Percentiles rank a stretch among this genome's conserved stretches.
phyloP scores from a whole-genome alignment of 2,329 filamentous ascomycete genomes.

The Ustulina deusta region DNA sequence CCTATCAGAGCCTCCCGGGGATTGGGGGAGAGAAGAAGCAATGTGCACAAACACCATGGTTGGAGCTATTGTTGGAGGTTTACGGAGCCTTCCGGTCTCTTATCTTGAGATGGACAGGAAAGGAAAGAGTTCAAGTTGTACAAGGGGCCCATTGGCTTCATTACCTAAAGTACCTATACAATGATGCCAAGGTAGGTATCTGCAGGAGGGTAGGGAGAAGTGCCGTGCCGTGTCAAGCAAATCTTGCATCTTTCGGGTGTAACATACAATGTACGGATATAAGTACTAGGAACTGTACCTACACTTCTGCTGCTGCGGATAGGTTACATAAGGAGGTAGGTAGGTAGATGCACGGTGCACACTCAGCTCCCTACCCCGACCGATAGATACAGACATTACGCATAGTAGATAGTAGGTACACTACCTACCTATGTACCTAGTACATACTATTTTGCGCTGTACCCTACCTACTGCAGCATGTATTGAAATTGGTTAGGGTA shows the following conservation, averaged over 20 bases:
- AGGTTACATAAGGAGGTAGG: background rate
- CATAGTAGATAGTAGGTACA: too few relatives aligned
- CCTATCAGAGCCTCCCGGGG: slow-evolving; percentile 5
- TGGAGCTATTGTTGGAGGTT: background rate
- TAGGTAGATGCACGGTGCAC: background rate
- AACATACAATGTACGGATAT: background rate
- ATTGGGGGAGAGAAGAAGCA: slow-evolving; percentile 5
- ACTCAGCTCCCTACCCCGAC: background rate
- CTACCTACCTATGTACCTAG: too few relatives aligned
- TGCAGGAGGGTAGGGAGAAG: background rate
- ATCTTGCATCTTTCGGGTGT: slow-evolving; percentile 11
- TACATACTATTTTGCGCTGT: too few relatives aligned
- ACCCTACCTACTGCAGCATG: too few relatives aligned
- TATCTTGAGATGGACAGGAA: slow-evolving; percentile 10
- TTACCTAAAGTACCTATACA: background rate
- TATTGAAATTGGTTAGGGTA: background rate
- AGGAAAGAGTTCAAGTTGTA: slow-evolving; percentile 6
- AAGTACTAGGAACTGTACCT: too few relatives aligned
- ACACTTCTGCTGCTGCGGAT: too few relatives aligned
- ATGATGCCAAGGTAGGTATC: too few relatives aligned
- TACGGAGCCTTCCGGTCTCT: background rate
- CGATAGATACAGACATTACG: background rate
- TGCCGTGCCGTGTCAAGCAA: too few relatives aligned
- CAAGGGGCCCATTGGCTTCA: slow-evolving; percentile 4
- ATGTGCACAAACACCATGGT: slow-evolving; percentile 8